phyloP scores from a whole-genome alignment of 1,284 basidiomycete genomes.

The Chiua sp. region DNA sequence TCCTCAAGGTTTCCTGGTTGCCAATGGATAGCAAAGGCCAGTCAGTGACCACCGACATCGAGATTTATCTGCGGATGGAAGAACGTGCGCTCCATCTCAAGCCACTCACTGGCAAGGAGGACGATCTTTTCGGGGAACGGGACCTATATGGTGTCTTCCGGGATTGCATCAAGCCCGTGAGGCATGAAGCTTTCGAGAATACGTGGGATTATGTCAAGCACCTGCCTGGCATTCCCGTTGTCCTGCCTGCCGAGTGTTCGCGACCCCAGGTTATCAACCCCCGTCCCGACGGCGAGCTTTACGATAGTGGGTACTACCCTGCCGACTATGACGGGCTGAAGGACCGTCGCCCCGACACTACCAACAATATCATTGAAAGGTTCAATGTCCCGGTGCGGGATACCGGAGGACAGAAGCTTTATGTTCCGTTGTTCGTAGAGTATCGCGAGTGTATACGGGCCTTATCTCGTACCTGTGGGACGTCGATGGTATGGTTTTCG shows the following conservation, averaged over 20 bases:
- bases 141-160: background rate
- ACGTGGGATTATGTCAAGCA: background rate
- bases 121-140: background rate
- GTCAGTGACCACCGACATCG: background rate
- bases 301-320: too few relatives aligned
- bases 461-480: too few relatives aligned
- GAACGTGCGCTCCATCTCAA: background rate
- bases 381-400: too few relatives aligned
- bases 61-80: background rate
- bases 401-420: too few relatives aligned
- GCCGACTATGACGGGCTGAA: too few relatives aligned
- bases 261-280: background rate
- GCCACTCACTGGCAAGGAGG: background rate
- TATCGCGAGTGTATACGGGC: too few relatives aligned
- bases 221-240: background rate
- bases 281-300: background rate
- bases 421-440: too few relatives aligned
- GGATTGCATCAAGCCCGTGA: background rate
- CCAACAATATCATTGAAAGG: too few relatives aligned
- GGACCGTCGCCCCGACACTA: too few relatives aligned
- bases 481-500: too few relatives aligned
- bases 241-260: background rate
- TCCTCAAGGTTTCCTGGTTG: background rate
- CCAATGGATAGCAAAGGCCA: background rate
- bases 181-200: background rate